Evolutionary conservation across 139 green algal genomes (phyloP), one percentile per base, ranked within the genome.

Genomic region (Ettlia oleoabundans): DNA sequence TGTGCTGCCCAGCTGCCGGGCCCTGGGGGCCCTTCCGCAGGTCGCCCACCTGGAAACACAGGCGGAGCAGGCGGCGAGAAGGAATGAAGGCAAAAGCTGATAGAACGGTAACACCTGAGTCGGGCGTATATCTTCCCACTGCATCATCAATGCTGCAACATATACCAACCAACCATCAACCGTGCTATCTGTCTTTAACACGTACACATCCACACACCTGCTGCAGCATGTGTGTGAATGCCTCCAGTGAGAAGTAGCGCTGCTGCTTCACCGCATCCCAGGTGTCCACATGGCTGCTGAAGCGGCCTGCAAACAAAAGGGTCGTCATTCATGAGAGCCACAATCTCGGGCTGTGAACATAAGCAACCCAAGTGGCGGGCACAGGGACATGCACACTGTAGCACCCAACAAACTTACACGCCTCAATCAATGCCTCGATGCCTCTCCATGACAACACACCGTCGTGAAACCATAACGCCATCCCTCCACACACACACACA

Each of bases 181-280:
- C n/a, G n/a, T n/a, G n/a, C n/a, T n/a, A n/a, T n/a, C n/a, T n/a
- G n/a, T n/a, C n/a, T n/a, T n/a, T n/a, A n/a, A 58, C 47, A 58
- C 47, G 15, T 15, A 71, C 33, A 41, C 64, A 71, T 2, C 3
- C 32, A 47, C 64, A 41, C 64, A 83, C 30, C 42, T 82, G 75
- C 32, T 38, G 74, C 19, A 86, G 37, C 84, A 85, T 74, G 63
- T 84, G 76, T 5, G 32, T n/a, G 41, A 81, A 76, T 3, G 83
- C 66, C 38, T 89, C 83, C 33, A 86, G 52, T 32, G 76, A 88
- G 26, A 94, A 83, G 71, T 86, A 92, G 19, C 75, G 68, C 61
- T 94, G 82, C 70, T 91, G 86, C 40, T 89, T 41, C 30, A 94
- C 80, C 1, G 89, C 88, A 43, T 94, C 90, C 90, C 90, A 94